Evolutionary conservation across 345 rosid genomes (phyloP), one percentile per base, ranked within the genome.

Genomic region (Eucalyptus cladocalyx): DNA sequence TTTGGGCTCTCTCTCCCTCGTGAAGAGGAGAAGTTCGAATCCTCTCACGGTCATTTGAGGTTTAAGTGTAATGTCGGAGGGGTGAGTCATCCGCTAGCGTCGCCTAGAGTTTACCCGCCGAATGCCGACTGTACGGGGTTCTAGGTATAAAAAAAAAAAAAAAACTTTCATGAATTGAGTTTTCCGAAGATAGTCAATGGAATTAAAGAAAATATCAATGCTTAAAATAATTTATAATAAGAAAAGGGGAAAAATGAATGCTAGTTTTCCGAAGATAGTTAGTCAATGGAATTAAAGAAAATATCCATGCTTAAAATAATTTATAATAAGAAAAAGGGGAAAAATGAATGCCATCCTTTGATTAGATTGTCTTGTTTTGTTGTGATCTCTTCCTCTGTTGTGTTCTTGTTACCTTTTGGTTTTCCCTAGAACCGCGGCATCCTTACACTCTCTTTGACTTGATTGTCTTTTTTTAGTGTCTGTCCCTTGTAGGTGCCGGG

Each of bases 1-100:
- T 45, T 45, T 45, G 1, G 0, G 11, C 11, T 45, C 11, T 10
- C 11, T 45, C 11, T 45, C 11, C 10, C 1, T 9, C 48, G 10
- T 0, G 4, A 45, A 1, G 0, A 4, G 1, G 48, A 45, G 11
- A 45, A 45, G 48, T 45, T 45, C 1, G 11, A 45, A 45, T 45
- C 4, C 4, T 45, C 48, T 45, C 11, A 45, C 48, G 3, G 4
- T 45, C 11, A 45, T 45, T 45, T 45, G 1, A 4, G 48, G 4
- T 10, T 45, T 45, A 45, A 45, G 0, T 45, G 48, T 45, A 1
- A 45, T 11, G 47, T 45, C 3, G 11, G 11, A 45, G 1, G 9
- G 11, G 4, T 45, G 47, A 0, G 47, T 45, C 10, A 1, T 43
- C 45, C 11, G 0, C 3, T 43, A 43, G 10, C 3, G 47, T 43